Evolutionary conservation across 352 stramenopile species (phyloP).

Genomic region (Globisporangium perplexum): DNA sequence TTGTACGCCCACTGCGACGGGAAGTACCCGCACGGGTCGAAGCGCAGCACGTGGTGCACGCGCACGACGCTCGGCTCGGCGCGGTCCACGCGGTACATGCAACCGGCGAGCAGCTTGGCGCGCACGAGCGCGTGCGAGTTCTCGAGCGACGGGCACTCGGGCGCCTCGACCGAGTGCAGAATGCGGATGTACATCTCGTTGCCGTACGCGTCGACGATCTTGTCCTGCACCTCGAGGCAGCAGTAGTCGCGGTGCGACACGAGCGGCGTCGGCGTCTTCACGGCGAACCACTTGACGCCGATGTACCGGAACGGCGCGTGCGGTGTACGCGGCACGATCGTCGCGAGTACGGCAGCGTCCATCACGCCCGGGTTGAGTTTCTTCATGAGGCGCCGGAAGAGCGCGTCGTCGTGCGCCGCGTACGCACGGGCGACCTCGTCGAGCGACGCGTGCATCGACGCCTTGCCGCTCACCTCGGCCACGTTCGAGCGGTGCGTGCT

Average conservation of each 20-base stretch:
- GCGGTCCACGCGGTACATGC: conserved; percentile 76
- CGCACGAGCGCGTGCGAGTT: conserved; percentile 82
- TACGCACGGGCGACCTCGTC: conserved; percentile 74
- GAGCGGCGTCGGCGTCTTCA: conserved; percentile 77
- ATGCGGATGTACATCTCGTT: conserved; percentile 86
- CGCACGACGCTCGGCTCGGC: conserved; percentile 61
- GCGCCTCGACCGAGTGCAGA: conserved; percentile 74
- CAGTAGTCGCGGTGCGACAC: conserved; percentile 84
- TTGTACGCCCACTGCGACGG: conserved; percentile 79
- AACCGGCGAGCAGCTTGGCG: conserved; percentile 70
- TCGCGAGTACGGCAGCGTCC: conserved; percentile 75
- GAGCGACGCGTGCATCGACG: conserved; percentile 56
- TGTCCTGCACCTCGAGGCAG: conserved; percentile 82
- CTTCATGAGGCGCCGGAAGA: conserved; percentile 77
- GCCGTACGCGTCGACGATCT: conserved; percentile 72
- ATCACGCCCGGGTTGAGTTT: conserved; percentile 69
- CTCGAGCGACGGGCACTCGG: conserved; percentile 78
- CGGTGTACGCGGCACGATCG: conserved; percentile 68
- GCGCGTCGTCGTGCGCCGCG: conserved; percentile 69
- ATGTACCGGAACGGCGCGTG: conserved; percentile 77
- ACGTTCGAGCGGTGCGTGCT: conserved; percentile 72
- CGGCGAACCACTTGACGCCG: conserved; percentile 84
- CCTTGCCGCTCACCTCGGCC: conserved; percentile 71
- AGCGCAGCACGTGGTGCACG: conserved; percentile 75
- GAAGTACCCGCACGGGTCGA: conserved; percentile 74